These are phyloP conservation scores for Trichoderma hamatum DNA, from an alignment of 2,329 filamentous ascomycete species.

Conservation along the genomic window DNA sequence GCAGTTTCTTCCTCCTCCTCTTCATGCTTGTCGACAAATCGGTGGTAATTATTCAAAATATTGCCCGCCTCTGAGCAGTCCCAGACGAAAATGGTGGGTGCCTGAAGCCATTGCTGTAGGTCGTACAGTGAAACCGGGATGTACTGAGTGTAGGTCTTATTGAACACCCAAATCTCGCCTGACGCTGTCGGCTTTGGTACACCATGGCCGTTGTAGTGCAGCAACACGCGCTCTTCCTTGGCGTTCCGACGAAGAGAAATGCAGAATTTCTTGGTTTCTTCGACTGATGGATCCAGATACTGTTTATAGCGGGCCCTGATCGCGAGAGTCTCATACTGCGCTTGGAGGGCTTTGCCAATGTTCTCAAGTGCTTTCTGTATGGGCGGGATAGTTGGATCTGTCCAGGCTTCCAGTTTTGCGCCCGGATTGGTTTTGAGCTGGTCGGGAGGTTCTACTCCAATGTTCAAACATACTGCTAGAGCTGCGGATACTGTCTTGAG, in stretches of 20 bases:
- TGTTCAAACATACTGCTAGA: constrained; percentile 91
- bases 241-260: constrained; percentile 87
- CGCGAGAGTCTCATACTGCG: constrained; percentile 93
- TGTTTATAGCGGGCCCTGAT: constrained; percentile 97
- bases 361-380: constrained; percentile 86
- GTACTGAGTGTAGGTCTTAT: constrained; percentile 98
- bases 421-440: constrained; percentile 94
- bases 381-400: constrained; percentile 81
- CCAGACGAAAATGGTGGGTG: constrained; percentile 95
- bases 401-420: constrained; percentile 94
- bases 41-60: constrained; percentile 91
- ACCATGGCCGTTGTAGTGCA: constrained; percentile 98
- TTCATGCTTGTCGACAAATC: constrained; percentile 93
- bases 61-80: constrained; percentile 97
- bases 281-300: constrained; percentile 92
- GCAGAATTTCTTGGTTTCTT: constrained; percentile 97
- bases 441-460: constrained; percentile 95
- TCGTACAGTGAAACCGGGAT: constrained; percentile 96
- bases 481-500: constrained; percentile 96
- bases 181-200: constrained; percentile 94
- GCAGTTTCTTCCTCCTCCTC: constrained; percentile 79
- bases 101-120: constrained; percentile 91
- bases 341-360: constrained; percentile 94
- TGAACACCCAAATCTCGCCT: constrained; percentile 99
- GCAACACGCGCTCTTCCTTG: constrained; percentile 93